Conservation (phyloP, 2,329 filamentous ascomycete genomes). For the Basipetospora sp. region DNA sequence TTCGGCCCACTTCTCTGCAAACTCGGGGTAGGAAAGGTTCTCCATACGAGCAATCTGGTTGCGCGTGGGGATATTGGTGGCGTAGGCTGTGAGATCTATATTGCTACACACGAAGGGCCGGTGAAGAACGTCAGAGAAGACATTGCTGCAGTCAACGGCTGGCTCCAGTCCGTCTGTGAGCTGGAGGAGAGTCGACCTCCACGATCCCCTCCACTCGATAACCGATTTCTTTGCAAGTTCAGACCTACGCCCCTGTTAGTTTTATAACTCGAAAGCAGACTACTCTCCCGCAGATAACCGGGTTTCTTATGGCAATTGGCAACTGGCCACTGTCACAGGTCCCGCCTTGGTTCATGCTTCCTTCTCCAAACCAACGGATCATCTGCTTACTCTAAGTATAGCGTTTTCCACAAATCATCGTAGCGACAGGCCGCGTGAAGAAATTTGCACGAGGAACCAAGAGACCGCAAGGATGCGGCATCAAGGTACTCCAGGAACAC, state of each 20-base stretch:
- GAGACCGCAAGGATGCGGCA: constrained; percentile 39
- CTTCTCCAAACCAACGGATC: no score
- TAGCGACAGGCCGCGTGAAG: constrained; percentile 70
- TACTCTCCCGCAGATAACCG: no score
- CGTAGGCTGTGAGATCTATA: constrained; percentile 51
- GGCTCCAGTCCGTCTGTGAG: constrained; percentile 36
- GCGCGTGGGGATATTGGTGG: constrained; percentile 51
- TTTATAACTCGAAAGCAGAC: no score
- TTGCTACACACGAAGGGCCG: constrained; percentile 82
- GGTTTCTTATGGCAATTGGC: no score
- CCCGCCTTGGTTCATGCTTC: no score
- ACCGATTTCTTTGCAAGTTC: neutral
- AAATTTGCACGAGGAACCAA: constrained; percentile 71
- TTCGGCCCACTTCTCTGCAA: constrained; percentile 59
- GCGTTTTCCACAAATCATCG: constrained; percentile 77
- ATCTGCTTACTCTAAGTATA: constrained; percentile 80
- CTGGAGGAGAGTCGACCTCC: constrained; percentile 64
- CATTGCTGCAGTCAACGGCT: constrained; percentile 54
- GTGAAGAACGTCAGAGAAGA: constrained; percentile 84
- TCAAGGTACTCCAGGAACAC: constrained; percentile 64
- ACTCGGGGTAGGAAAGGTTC: constrained; percentile 57
- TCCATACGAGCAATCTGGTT: constrained; percentile 61
- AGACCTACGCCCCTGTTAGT: no score
- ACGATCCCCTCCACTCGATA: constrained; percentile 21
- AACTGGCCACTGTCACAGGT: no score